These are phyloP conservation scores for Somion occarium DNA, from an alignment of 1,284 basidiomycete genomes.

Conservation along the genomic window DNA sequence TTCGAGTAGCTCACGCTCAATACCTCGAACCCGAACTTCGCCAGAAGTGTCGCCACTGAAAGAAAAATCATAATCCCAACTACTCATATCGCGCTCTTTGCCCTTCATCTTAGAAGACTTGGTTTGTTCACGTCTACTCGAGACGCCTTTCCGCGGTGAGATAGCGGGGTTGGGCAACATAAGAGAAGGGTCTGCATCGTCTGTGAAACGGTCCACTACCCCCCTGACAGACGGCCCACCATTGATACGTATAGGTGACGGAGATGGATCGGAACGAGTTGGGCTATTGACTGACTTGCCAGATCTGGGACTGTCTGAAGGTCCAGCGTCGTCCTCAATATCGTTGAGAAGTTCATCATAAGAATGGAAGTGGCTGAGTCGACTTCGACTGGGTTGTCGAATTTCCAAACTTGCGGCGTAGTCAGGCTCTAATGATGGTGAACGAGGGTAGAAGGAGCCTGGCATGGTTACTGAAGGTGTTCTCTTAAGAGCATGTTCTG, in stretches of 20 bases:
- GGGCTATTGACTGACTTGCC: not conserved
- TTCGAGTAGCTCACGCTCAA: conserved; percentile 52
- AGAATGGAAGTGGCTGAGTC: not conserved
- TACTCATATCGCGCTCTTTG: conserved; percentile 35
- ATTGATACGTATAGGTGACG: conserved; percentile 6
- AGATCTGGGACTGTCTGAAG: not conserved
- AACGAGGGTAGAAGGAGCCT: conserved; percentile 70
- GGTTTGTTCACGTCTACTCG: not conserved
- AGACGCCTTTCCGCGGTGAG: not conserved
- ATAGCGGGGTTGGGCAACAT: conserved; percentile 5
- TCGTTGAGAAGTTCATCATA: not conserved
- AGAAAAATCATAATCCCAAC: conserved; percentile 9
- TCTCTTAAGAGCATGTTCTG: conserved; percentile 11
- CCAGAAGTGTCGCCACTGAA: conserved; percentile 34
- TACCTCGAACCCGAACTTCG: conserved; percentile 46
- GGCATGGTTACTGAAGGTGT: conserved; percentile 60
- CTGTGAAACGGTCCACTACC: not conserved
- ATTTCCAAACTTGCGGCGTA: conserved; percentile 30
- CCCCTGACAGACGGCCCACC: conserved; percentile 4
- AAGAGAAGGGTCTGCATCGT: conserved; percentile 6
- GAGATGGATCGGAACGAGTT: not conserved
- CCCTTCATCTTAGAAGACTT: conserved; percentile 34
- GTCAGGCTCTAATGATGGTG: conserved; percentile 56
- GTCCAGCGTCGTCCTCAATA: not conserved
- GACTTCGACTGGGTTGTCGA: not conserved